These are phyloP conservation scores for Biscutella laevigata DNA, from an alignment of 441 rosid species.

Conservation along the genomic window DNA sequence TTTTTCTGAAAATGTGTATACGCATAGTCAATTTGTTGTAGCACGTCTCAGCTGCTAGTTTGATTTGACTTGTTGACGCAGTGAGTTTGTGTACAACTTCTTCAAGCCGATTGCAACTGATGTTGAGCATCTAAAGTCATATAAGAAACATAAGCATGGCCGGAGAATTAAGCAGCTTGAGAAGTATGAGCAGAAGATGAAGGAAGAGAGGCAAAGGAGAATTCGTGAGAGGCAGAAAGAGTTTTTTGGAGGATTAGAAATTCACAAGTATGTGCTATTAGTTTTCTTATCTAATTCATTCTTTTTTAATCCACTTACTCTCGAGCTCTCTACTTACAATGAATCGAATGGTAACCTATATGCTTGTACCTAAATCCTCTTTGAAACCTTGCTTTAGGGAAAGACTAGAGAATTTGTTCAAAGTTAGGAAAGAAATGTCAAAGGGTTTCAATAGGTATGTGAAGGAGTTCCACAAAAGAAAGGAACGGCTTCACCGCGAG, in stretches of 20 bases:
- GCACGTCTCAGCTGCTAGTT: constrained; percentile 11
- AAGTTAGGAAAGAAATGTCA: constrained; percentile 81
- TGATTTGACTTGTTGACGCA: constrained; percentile 25
- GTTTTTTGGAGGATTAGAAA: constrained; percentile 84
- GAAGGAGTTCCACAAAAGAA: constrained; percentile 87
- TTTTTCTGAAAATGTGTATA: not conserved
- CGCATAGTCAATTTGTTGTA: not conserved
- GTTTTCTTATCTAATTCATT: not conserved
- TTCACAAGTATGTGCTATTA: constrained; percentile 58
- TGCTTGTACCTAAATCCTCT: not conserved
- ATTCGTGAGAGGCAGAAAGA: constrained; percentile 97
- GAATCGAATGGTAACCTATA: not conserved
- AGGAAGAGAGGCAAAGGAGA: constrained; percentile 91
- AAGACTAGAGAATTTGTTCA: constrained; percentile 73
- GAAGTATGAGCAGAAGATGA: constrained; percentile 82
- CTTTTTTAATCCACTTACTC: not conserved
- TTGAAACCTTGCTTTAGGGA: constrained; percentile 51
- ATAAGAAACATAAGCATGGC: constrained; percentile 87
- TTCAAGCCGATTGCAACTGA: constrained; percentile 74
- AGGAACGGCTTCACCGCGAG: constrained; percentile 89
- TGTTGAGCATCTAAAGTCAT: constrained; percentile 67
- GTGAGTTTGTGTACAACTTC: constrained; percentile 70
- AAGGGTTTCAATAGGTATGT: constrained; percentile 81
- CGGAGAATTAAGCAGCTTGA: constrained; percentile 91
- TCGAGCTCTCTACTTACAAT: not conserved